Base-by-base conservation (phyloP, 192 early-diverging fungal species). In the Glomus cerebriforme region DNA sequence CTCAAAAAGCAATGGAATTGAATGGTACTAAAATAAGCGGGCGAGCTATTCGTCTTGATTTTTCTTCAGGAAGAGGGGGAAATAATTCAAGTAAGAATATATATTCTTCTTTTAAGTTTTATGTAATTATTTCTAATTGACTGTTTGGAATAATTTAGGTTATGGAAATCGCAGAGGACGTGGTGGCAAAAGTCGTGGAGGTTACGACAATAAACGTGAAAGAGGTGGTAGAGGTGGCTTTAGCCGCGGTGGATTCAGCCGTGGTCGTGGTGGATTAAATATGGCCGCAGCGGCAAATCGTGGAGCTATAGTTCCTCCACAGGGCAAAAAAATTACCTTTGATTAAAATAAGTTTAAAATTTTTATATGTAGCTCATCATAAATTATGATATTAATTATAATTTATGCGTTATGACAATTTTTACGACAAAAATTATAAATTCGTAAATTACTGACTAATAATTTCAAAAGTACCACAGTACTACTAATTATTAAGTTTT, bases 41-140 rank as follows among this genome's bases (percentile, higher is more conserved):
- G 66, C 94, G 97, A 82, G 86, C 83, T 74, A 84, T 97, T 80
- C 92, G 96, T 73, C 85, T 96, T 66, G 97, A 99, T 86, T 99
- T 92, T 86, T 92, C 93, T 68, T 82, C 73, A 32, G 82, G 68
- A 35, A 80, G 79, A 79, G 81, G 80, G 73, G 83, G 22, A 80
- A 85, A 69, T 82, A 82, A 39, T 43, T 81, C 45, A 84, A 79
- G 79, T 68, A 68, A 39, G 17, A 22, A 9, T 9, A 3, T 34
- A 5, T 22, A 2, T 35, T n/a, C 39, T 68, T 19, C 9, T 68
- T 37, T 68, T 9, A 7, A 22, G 17, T 8, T 39, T 37, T 68
- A 35, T 68, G 6, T n/a, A 24, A 37, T 68, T 68, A 22, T 24
- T 34, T 19, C n/a, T 68, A 17, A 39, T 72, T 84, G 47, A 60